phyloP scores from a whole-genome alignment of 2,329 filamentous ascomycete species.

The Trichoderma sp. region DNA sequence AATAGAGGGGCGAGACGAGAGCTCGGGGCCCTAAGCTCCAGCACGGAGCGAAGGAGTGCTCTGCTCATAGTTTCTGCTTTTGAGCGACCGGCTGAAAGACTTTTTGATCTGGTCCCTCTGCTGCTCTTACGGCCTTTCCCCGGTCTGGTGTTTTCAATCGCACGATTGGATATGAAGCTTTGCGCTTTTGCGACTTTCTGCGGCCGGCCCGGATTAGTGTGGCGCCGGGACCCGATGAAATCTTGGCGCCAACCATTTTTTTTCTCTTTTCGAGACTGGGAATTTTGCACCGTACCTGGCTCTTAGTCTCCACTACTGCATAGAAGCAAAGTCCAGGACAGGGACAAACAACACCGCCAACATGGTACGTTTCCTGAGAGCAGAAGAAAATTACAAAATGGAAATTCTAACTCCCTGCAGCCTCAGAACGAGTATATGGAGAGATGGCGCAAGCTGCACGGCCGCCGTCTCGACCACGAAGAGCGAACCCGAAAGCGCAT shows the following conservation, averaged over 20 bases:
- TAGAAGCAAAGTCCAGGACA: conserved; percentile 23
- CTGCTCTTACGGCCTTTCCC: conserved; percentile 29
- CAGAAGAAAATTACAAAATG: neutral
- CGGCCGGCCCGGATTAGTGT: conserved; percentile 41
- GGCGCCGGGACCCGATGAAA: conserved; percentile 39
- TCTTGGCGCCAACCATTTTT: conserved; percentile 31
- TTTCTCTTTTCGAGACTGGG: conserved; percentile 36
- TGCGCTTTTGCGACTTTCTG: conserved; percentile 19
- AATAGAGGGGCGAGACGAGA: conserved; percentile 34
- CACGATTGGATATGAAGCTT: conserved; percentile 16
- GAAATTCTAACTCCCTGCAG: conserved; percentile 47
- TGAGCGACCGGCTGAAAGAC: conserved; percentile 27
- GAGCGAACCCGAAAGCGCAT: conserved; percentile 85
- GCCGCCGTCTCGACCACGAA: conserved; percentile 73
- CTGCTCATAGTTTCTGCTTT: conserved; percentile 54
- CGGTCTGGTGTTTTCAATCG: conserved; percentile 14
- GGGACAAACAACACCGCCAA: conserved; percentile 32
- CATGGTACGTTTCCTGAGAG: conserved; percentile 38
- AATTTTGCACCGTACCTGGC: conserved; percentile 33
- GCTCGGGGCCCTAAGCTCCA: conserved; percentile 59
- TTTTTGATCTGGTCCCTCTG: conserved; percentile 29
- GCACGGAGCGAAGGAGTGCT: conserved; percentile 64
- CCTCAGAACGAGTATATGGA: conserved; percentile 83
- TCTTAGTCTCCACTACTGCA: conserved; percentile 11
- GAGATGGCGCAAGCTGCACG: conserved; percentile 64